Conservation (phyloP, 306 rosid species). For the Cyamopsis tetragonoloba region DNA sequence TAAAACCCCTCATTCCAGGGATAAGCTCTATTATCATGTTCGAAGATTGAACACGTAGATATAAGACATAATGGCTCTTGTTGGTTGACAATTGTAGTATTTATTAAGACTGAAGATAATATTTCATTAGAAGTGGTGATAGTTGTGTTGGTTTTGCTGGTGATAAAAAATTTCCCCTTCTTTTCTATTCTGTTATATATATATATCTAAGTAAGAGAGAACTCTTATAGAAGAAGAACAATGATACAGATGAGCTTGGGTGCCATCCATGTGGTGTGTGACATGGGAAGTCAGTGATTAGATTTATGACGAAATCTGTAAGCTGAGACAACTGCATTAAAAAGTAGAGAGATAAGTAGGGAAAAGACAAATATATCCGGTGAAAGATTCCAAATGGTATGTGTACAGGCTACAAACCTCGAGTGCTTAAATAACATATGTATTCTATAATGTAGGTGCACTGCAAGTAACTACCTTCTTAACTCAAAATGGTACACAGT, state of each 20-base stretch:
- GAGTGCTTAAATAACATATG: not conserved
- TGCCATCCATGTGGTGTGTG: not conserved
- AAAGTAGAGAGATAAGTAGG: not conserved
- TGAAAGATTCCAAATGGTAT: not conserved
- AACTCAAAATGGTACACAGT: too few relatives aligned
- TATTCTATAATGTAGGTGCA: not conserved
- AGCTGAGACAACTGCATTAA: not conserved
- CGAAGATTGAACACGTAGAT: constrained; percentile 5
- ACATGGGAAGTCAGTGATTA: constrained; percentile 1
- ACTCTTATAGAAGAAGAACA: not conserved
- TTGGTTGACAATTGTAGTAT: not conserved
- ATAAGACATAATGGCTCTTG: not conserved
- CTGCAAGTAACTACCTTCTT: not conserved
- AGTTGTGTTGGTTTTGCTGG: constrained; percentile 1
- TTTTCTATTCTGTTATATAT: not conserved
- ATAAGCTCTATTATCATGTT: not conserved
- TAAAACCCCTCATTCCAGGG: not conserved
- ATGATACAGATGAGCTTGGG: not conserved
- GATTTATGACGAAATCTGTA: not conserved
- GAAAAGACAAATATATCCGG: constrained; percentile 2
- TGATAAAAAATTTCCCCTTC: not conserved
- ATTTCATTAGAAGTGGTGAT: not conserved
- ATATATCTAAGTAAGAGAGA: not conserved
- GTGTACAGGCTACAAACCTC: not conserved
- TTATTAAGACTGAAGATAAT: not conserved